Percentiles rank a stretch among this genome's conserved stretches.
Conservation (phyloP, 352 stramenopile genomes). For the Phytophthora sansomeana region DNA sequence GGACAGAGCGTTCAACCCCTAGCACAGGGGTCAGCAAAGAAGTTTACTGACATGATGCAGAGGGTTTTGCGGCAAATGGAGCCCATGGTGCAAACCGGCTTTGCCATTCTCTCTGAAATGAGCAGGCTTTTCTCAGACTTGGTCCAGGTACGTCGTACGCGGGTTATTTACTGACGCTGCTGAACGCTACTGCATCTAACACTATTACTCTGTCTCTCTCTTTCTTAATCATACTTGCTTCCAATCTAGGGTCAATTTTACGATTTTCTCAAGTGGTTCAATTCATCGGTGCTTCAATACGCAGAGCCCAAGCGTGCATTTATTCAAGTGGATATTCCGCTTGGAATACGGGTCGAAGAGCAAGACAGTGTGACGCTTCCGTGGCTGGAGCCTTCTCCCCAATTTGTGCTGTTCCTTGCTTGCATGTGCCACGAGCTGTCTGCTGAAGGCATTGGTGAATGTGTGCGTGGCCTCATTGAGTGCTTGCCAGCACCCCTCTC, state of each 20-base stretch:
- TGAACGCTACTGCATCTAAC: neutral
- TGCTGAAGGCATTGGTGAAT: constrained; percentile 70
- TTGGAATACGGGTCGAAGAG: constrained; percentile 14
- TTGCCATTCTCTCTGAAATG: constrained; percentile 73
- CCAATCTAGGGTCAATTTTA: constrained; percentile 70
- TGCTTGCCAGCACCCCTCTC: constrained; percentile 54
- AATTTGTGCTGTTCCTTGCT: constrained; percentile 77
- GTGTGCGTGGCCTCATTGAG: constrained; percentile 74
- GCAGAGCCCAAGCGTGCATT: constrained; percentile 77
- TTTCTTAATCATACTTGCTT: neutral
- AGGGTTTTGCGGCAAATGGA: constrained; percentile 83
- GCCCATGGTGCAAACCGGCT: constrained; percentile 73
- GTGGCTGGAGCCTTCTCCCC: constrained; percentile 67
- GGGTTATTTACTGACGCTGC: neutral
- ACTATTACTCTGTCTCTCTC: neutral
- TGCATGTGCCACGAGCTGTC: constrained; percentile 76
- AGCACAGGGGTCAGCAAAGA: constrained; percentile 59
- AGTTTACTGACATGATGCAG: constrained; percentile 81
- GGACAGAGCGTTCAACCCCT: constrained; percentile 60
- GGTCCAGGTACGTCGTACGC: constrained; percentile 55
- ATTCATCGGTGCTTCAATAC: constrained; percentile 66
- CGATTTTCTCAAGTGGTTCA: constrained; percentile 86
- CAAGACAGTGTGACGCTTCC: constrained; percentile 51
- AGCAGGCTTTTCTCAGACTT: constrained; percentile 80
- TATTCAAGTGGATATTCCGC: neutral